phyloP scores from a whole-genome alignment of 179 eudicot genomes.

The Beta macrorhiza region DNA sequence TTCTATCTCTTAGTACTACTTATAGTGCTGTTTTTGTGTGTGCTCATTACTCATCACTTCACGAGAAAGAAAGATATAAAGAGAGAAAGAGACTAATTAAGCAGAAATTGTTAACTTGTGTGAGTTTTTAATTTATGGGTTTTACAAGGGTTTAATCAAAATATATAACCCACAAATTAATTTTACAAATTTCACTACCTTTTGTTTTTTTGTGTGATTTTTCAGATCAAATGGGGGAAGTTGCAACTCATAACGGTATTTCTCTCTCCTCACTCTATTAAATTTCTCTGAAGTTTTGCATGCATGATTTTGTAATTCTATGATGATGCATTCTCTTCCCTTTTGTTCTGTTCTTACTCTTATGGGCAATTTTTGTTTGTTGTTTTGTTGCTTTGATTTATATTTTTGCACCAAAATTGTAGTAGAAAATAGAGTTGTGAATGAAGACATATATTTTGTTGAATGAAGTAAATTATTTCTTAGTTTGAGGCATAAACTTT shows the following conservation, averaged over 20 bases:
- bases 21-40: not conserved
- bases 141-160: not conserved
- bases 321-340: not conserved
- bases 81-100: not conserved
- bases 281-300: not conserved
- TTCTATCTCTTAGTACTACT: not conserved
- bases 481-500: not conserved
- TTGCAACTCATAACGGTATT: constrained; percentile 20
- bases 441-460: not conserved
- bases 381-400: not conserved
- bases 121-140: not conserved
- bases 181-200: not conserved
- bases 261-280: not conserved
- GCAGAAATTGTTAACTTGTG: not conserved
- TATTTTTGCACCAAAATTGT: not conserved
- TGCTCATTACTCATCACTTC: not conserved
- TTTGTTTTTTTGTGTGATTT: not conserved
- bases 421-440: not conserved
- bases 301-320: not conserved
- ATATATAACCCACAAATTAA: constrained; percentile 1
- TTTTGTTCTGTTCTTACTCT: not conserved
- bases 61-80: not conserved
- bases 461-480: not conserved
- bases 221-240: constrained; percentile 31
- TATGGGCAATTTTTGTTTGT: not conserved